These are phyloP conservation scores for Sporothrix dimorphospora DNA, from an alignment of 2,329 filamentous ascomycete genomes.

Conservation along the genomic window DNA sequence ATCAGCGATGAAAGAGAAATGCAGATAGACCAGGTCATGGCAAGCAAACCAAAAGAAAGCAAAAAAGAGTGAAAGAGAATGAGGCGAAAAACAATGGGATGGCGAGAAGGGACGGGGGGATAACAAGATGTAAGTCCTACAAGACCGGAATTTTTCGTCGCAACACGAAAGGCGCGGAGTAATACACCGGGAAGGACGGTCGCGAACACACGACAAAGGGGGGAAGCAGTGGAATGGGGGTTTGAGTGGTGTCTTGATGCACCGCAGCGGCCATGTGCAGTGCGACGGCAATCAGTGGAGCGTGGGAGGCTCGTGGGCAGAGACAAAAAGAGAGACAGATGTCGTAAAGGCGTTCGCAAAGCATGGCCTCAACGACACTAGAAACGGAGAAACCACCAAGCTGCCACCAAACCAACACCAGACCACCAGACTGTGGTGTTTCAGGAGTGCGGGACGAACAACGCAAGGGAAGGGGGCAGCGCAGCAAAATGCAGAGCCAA, in stretches of 20 bases:
- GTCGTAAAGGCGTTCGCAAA: not conserved
- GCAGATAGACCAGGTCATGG: not conserved
- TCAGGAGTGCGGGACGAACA: slow-evolving; percentile 28
- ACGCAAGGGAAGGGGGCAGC: slow-evolving; percentile 21
- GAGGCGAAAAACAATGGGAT: not conserved
- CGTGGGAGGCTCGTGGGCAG: not conserved
- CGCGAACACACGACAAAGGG: too few relatives aligned
- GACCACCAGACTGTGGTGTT: slow-evolving; percentile 18
- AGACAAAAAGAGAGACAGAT: not conserved
- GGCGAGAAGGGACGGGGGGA: not conserved
- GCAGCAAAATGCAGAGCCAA: not conserved
- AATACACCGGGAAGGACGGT: not conserved
- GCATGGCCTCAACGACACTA: slow-evolving; percentile 12
- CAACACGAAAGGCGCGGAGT: slow-evolving; percentile 2
- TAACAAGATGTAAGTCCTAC: not conserved
- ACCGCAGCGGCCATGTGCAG: slow-evolving; percentile 12
- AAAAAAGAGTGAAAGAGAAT: not conserved
- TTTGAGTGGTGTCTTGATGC: not conserved
- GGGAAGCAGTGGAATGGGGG: not conserved
- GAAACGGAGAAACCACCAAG: not conserved
- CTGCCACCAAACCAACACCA: not conserved
- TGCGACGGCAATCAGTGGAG: not conserved
- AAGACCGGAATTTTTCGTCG: not conserved
- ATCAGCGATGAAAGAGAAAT: slow-evolving; percentile 20
- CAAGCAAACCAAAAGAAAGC: slow-evolving; percentile 28